These are phyloP conservation scores for Ulota crispa DNA, from an alignment of 225 moss, liverwort and hornwort genomes.

Conservation along the genomic window DNA sequence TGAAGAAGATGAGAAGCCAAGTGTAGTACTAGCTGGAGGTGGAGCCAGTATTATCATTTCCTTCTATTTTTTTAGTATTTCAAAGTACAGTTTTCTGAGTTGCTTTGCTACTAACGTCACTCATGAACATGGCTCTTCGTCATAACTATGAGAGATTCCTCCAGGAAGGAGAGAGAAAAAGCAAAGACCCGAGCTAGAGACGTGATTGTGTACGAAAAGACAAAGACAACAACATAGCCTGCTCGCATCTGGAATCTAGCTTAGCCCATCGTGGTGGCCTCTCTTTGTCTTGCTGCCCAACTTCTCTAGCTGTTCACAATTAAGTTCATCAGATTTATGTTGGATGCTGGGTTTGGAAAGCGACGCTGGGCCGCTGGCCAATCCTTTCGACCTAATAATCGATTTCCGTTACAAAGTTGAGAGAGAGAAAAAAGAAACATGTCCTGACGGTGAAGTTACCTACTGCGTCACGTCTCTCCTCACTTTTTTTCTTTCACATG, in stretches of 20 bases:
- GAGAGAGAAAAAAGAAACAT: background rate
- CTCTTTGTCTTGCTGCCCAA: slow-evolving; percentile 34
- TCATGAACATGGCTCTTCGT: slow-evolving; percentile 5
- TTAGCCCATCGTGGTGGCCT: slow-evolving; percentile 29
- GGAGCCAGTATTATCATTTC: background rate
- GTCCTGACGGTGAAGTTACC: slow-evolving; percentile 13
- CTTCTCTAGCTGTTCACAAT: slow-evolving; percentile 18
- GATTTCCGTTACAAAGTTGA: background rate
- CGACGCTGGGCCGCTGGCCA: background rate
- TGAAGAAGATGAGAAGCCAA: background rate
- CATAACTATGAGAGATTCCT: slow-evolving; percentile 24
- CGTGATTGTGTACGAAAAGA: slow-evolving; percentile 41
- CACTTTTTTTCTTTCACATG: background rate
- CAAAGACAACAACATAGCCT: slow-evolving; percentile 26
- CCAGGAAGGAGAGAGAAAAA: slow-evolving; percentile 2
- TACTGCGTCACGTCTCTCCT: slow-evolving; percentile 15
- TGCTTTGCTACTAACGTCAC: background rate
- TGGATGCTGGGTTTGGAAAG: slow-evolving; percentile 8
- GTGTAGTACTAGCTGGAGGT: background rate
- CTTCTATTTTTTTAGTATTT: background rate
- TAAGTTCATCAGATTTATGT: slow-evolving; percentile 16
- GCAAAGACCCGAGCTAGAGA: slow-evolving; percentile 14
- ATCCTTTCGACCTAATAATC: background rate
- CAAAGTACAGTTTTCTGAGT: background rate
- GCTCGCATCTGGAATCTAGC: slow-evolving; percentile 40